Percentiles rank a stretch among this genome's conserved stretches.
Conservation (phyloP, 441 rosid species). For the Viola pubescens region DNA sequence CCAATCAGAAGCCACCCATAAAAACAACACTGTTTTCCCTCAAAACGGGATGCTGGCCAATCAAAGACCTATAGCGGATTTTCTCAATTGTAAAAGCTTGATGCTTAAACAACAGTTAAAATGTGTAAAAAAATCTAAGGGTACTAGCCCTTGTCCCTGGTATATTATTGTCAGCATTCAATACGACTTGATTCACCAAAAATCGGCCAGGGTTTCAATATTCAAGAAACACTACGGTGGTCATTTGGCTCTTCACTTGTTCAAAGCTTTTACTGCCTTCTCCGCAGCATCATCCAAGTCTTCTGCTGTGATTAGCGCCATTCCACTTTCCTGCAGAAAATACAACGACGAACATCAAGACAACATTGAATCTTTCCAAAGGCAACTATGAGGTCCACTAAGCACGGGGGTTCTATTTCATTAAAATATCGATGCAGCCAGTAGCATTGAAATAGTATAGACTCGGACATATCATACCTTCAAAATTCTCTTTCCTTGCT, state of each 20-base stretch:
- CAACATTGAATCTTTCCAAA: too few relatives aligned
- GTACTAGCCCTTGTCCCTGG: constrained; percentile 7
- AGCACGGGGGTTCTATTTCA: too few relatives aligned
- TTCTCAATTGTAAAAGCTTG: too few relatives aligned
- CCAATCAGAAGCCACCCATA: not conserved
- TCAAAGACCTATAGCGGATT: too few relatives aligned
- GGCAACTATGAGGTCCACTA: too few relatives aligned
- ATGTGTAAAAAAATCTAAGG: not conserved
- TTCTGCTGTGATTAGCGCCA: constrained; percentile 81
- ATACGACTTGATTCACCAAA: constrained; percentile 15
- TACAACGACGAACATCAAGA: not conserved
- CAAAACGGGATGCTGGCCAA: not conserved
- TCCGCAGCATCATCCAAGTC: constrained; percentile 96
- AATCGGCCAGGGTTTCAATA: constrained; percentile 9
- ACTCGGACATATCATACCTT: constrained; percentile 34
- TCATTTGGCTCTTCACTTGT: constrained; percentile 26
- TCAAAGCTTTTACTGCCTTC: constrained; percentile 73
- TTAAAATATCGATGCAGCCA: too few relatives aligned
- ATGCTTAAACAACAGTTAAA: not conserved
- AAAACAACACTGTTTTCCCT: not conserved
- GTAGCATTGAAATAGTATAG: too few relatives aligned
- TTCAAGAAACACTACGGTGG: not conserved
- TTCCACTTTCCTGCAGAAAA: constrained; percentile 73
- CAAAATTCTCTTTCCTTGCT: constrained; percentile 92
- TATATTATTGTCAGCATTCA: constrained; percentile 23